A percentile compares a stretch with the other conserved stretches of the same genome.
phyloP scores from a whole-genome alignment of 176 grass and related monocot genomes.

The Aegilops umbellulata region DNA sequence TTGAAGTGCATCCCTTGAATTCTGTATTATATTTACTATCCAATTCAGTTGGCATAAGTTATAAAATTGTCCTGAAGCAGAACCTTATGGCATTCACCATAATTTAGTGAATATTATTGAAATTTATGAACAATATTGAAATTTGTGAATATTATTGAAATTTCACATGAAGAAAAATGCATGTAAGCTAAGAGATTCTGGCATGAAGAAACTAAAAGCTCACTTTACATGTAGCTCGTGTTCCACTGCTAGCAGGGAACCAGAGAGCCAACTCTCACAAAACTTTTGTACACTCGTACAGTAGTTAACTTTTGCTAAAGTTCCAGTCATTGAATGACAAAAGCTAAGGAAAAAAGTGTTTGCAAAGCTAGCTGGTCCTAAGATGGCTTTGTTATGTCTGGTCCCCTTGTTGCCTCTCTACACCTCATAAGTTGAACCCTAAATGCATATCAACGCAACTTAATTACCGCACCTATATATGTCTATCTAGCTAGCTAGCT shows the following conservation, averaged over 20 bases:
- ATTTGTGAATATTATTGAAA: neutral
- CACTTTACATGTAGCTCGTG: conserved; percentile 3
- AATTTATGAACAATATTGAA: neutral
- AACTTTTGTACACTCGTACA: conserved; percentile 27
- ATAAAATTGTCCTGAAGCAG: no score
- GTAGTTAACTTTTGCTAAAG: conserved; percentile 43
- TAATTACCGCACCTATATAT: neutral
- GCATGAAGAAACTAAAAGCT: neutral
- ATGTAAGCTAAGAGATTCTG: neutral
- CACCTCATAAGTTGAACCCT: neutral
- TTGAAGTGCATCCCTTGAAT: neutral
- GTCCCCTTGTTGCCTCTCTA: conserved; percentile 19
- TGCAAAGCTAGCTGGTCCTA: conserved; percentile 55
- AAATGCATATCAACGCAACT: neutral
- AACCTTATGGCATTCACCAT: neutral
- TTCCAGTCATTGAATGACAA: conserved; percentile 50
- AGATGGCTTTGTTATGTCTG: conserved; percentile 36
- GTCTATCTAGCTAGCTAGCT: neutral
- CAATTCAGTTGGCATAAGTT: neutral
- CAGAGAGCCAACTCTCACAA: conserved; percentile 6
- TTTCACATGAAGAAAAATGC: neutral
- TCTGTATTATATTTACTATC: neutral
- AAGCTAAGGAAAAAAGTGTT: conserved; percentile 28
- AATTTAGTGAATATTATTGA: neutral
- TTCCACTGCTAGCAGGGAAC: conserved; percentile 24